Evolutionary conservation across 2,329 filamentous ascomycete species (phyloP).

Genomic region (Colletotrichum limetticola): DNA sequence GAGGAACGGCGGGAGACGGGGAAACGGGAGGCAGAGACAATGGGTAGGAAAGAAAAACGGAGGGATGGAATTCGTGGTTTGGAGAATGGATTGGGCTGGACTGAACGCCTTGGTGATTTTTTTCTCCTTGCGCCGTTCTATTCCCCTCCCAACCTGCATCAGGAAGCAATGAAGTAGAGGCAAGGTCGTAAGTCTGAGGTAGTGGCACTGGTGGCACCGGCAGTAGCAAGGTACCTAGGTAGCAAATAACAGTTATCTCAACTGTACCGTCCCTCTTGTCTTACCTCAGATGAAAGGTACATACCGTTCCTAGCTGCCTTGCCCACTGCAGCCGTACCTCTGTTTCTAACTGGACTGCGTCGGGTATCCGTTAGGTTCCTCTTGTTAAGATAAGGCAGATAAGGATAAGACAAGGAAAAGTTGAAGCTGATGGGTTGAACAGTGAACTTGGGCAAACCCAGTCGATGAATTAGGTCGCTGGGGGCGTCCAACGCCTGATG

Average conservation of each 20-base stretch:
- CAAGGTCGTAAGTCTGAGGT: constrained; percentile 1
- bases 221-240: background rate
- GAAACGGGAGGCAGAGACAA: constrained; percentile 30
- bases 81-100: constrained; percentile 29
- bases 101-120: constrained; percentile 29
- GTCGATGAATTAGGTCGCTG: background rate
- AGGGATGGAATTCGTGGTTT: constrained; percentile 12
- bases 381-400: background rate
- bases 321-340: background rate
- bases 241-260: constrained; percentile 1
- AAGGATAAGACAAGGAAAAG: background rate
- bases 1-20: constrained; percentile 13
- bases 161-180: background rate
- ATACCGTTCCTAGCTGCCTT: background rate
- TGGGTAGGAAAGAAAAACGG: background rate
- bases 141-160: constrained; percentile 24
- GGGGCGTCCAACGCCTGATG: constrained; percentile 12
- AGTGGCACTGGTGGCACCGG: constrained; percentile 4
- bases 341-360: background rate
- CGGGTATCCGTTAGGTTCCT: background rate
- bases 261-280: constrained; percentile 17
- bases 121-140: constrained; percentile 28
- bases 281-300: constrained; percentile 16
- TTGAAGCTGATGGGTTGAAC: background rate
- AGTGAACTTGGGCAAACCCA: background rate